Evolutionary conservation across 345 rosid species (phyloP).

Genomic region (Cardiospermum halicacabum): DNA sequence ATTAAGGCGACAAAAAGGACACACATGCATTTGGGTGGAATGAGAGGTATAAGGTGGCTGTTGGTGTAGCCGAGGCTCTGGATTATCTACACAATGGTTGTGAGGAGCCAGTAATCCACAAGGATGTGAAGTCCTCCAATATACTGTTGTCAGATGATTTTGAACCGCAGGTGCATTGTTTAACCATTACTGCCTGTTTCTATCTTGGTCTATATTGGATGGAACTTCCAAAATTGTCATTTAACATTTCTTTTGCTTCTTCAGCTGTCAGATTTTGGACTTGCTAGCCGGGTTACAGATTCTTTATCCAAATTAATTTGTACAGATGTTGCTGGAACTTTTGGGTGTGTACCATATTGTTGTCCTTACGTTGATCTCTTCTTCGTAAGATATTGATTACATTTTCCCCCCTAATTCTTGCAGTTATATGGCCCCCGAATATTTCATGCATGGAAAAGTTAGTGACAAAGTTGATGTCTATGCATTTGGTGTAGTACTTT

Average conservation of each 20-base stretch:
- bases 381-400: constrained; percentile 8
- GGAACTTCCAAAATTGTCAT: constrained; percentile 16
- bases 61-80: constrained; percentile 87
- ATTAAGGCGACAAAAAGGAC: constrained; percentile 61
- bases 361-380: constrained; percentile 1
- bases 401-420: constrained; percentile 16
- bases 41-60: constrained; percentile 81
- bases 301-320: constrained; percentile 42
- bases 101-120: constrained; percentile 75
- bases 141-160: constrained; percentile 88
- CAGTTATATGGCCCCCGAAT: constrained; percentile 99
- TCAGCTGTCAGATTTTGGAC: constrained; percentile 98
- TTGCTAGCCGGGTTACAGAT: constrained; percentile 56
- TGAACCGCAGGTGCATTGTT: constrained; percentile 68
- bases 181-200: not conserved
- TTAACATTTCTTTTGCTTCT: constrained; percentile 22
- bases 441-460: constrained; percentile 88
- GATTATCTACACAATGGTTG: constrained; percentile 70
- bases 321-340: constrained; percentile 83
- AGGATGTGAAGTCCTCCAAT: constrained; percentile 94
- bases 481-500: constrained; percentile 90
- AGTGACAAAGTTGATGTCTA: constrained; percentile 92
- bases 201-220: not conserved
- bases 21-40: constrained; percentile 58
- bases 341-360: constrained; percentile 55